phyloP scores from a whole-genome alignment of 1,139 yeast species.

The Debaryomyces coudertii region DNA sequence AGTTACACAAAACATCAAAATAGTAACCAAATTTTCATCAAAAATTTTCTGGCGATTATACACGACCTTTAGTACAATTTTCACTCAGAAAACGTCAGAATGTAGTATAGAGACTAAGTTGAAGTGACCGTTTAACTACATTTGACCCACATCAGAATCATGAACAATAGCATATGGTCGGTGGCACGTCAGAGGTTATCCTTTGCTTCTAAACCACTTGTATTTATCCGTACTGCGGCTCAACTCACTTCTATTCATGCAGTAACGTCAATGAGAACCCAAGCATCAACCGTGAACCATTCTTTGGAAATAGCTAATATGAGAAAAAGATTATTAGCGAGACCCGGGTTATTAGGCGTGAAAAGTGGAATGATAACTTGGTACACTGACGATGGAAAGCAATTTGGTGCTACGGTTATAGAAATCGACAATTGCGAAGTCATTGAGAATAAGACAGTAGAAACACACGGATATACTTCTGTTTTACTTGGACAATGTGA shows the following conservation, averaged over 20 bases:
- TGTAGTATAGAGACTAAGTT: not conserved
- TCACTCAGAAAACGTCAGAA: constrained; percentile 2
- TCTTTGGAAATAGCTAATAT: constrained; percentile 58
- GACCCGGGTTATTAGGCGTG: constrained; percentile 84
- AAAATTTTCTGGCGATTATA: not conserved
- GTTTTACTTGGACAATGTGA: constrained; percentile 89
- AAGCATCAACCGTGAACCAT: constrained; percentile 52
- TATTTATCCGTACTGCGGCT: constrained; percentile 42
- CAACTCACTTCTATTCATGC: constrained; percentile 58
- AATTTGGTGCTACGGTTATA: constrained; percentile 78
- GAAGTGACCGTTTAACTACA: not conserved
- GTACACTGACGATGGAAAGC: constrained; percentile 70
- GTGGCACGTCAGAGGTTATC: constrained; percentile 12
- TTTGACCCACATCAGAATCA: not conserved
- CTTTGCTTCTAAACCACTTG: constrained; percentile 14
- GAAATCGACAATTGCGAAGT: constrained; percentile 92
- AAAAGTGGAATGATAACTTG: constrained; percentile 92
- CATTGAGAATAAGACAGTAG: constrained; percentile 65
- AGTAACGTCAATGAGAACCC: constrained; percentile 49
- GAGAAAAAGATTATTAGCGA: constrained; percentile 67
- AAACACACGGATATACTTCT: constrained; percentile 77
- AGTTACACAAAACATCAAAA: constrained; percentile 10
- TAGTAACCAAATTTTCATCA: not conserved
- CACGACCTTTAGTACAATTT: constrained; percentile 5
- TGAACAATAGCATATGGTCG: constrained; percentile 12